A percentile compares a stretch with the other conserved stretches of the same genome.
Evolutionary conservation across 2,329 filamentous ascomycete genomes (phyloP).

Genomic region (Macrophomina phaseolina): DNA sequence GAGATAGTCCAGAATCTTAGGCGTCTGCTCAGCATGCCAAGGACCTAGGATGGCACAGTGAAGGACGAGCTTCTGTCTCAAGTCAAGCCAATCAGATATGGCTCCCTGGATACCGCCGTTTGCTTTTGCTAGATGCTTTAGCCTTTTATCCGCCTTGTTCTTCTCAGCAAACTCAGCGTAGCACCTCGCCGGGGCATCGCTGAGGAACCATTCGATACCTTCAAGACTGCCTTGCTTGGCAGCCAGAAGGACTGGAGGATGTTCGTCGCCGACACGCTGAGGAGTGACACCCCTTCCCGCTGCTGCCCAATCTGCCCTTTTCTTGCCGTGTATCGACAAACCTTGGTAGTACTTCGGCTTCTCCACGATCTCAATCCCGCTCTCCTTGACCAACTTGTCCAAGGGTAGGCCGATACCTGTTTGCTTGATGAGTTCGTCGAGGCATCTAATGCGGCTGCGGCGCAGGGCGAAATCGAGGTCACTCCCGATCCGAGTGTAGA

Average conservation of each 20-base stretch:
- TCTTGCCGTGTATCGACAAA: slow-evolving; percentile 75
- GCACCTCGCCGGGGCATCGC: slow-evolving; percentile 69
- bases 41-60: slow-evolving; percentile 61
- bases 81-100: slow-evolving; percentile 66
- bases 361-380: slow-evolving; percentile 65
- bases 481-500: slow-evolving; percentile 31
- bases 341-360: slow-evolving; percentile 79
- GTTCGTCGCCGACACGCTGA: slow-evolving; percentile 38
- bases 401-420: slow-evolving; percentile 74
- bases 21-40: slow-evolving; percentile 46
- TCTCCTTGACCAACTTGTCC: slow-evolving; percentile 68
- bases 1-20: slow-evolving; percentile 69
- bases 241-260: slow-evolving; percentile 66
- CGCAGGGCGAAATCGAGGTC: slow-evolving; percentile 51
- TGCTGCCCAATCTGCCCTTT: slow-evolving; percentile 75
- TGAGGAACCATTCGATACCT: slow-evolving; percentile 77
- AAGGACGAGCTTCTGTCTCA: slow-evolving; percentile 66
- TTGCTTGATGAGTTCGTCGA: slow-evolving; percentile 68
- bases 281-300: slow-evolving; percentile 56
- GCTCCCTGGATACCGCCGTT: slow-evolving; percentile 68
- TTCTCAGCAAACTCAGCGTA: slow-evolving; percentile 72
- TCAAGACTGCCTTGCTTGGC: slow-evolving; percentile 65
- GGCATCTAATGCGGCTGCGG: slow-evolving; percentile 59
- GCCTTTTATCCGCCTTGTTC: slow-evolving; percentile 64
- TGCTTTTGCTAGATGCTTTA: slow-evolving; percentile 66